Base-by-base conservation (phyloP, 441 rosid species). In the Hypseocharis bilobata region DNA sequence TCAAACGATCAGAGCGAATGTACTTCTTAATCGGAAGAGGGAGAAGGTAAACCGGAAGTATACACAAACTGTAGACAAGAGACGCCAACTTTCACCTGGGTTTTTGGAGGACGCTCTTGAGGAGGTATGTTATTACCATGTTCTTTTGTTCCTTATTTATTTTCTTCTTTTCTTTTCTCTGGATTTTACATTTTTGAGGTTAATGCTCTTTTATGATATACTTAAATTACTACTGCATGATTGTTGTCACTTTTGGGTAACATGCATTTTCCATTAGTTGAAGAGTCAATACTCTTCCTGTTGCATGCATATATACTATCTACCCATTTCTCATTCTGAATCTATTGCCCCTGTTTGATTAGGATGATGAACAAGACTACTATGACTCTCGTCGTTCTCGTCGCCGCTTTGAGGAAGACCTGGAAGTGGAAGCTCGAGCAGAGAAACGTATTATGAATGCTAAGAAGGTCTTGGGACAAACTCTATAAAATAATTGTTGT, bases 51-150 rank as follows among this genome's bases (percentile, higher is more conserved):
- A 67, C 79, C 81, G 85, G 63, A 92, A 92, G 80, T 92, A 93
- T 75, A 77, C 89, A 20, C 95, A 79, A 74, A 75, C 88, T 61
- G 80, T 62, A 52, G 90, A 86, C 2, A 84, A 88, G 72, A 83
- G 87, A 74, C 96, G 80, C 73, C 87, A 85, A 68, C 98, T 93
- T 69, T 88, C 98, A 17, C 86, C 97, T 22, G 96, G 93, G 6
- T 90, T 86, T 80, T 81, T 93, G 83, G 98, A 88, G 80, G 95
- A 75, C 69, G 98, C 98, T 68, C 95, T 92, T 65, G 97, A 93
- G 34, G 98, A 93, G 97, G 98, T 90, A 17, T 80, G 74, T 52
- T 22, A 66, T 36, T 28, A 26, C 52, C 61, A 25, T 17, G 19
- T 42, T 2, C 63, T 54, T 71, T 63, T 57, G 29, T 52, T 63